Base-by-base conservation (phyloP, 371 early-diverging fungal species). In the Zychaea mexicana region DNA sequence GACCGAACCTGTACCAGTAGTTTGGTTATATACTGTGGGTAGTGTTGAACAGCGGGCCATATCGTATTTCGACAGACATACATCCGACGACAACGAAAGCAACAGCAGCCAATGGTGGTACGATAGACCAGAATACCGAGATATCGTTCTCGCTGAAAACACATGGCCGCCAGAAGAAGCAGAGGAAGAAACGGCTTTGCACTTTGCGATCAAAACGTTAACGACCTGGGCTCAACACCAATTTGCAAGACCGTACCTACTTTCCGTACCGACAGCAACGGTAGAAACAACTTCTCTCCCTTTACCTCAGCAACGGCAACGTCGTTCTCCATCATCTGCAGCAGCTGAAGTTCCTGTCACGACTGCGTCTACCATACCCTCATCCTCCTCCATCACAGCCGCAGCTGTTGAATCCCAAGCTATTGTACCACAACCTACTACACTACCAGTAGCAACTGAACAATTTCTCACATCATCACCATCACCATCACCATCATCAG, bases 1-100 rank as follows among this genome's bases (percentile, higher is more conserved):
- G n/a, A 3, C 52, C 1, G 36, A 7, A 10, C 42, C 28, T 56
- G 56, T 19, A 15, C 47, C 56, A 7, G 17, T 45, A 4, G 24
- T 63, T 19, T 57, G 57, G 57, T 47, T 63, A 12, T 24, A 30
- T 21, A 63, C 64, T 1, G 7, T 63, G 36, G 64, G 64, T 21
- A 67, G 58, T 36, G 33, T 62, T 12, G 52, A 62, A 24, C 49
- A 62, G 10, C 42, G 58, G 7, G 49, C 58, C 17, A 49, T 49
- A 9, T 19, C 31, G 2, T 61, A 62, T 54, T 22, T 46, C 19
- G 32, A 57, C 5, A 56, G 21, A 13, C 24, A 62, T 54, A 30
- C 46, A 8, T 6, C 45, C 15, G 33, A 57, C 15, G 10, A 36
- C 36, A 36, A 10, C 10, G 36, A 36, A 36, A 36, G 15, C 36